phyloP scores from a whole-genome alignment of 306 rosid species.

The Prunus dulcis region DNA sequence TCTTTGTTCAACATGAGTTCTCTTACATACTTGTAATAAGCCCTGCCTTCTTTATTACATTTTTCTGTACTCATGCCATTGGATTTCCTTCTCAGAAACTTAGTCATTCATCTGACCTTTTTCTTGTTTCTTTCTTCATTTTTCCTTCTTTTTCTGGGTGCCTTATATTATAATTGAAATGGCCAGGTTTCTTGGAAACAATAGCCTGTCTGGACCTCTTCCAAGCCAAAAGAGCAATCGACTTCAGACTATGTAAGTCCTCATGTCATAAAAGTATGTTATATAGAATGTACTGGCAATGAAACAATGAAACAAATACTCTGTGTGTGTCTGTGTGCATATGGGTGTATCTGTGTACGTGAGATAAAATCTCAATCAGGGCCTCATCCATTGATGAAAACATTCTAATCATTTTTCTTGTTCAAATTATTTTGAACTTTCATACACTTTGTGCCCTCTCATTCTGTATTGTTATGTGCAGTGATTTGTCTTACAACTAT shows the following conservation, averaged over 20 bases:
- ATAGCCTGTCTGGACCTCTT: slow-evolving; percentile 28
- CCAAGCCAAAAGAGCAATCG: slow-evolving; percentile 9
- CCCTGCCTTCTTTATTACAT: neutral
- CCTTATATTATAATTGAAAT: neutral
- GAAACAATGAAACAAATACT: neutral
- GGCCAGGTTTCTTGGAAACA: slow-evolving; percentile 38
- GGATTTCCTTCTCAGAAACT: neutral
- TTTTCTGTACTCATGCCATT: neutral
- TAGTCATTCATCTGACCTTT: neutral
- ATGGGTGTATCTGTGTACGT: neutral
- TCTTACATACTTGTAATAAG: slow-evolving; percentile 18
- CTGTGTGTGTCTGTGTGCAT: neutral
- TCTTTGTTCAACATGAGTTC: slow-evolving; percentile 16
- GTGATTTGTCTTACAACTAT: slow-evolving; percentile 31
- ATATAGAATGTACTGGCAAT: neutral
- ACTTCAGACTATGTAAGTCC: slow-evolving; percentile 25
- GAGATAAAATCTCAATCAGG: neutral
- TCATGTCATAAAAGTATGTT: neutral
- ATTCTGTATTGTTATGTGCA: neutral
- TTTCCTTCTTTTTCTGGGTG: neutral
- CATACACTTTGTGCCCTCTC: neutral
- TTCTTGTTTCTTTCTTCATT: neutral
- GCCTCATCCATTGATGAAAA: no score
- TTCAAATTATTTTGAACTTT: neutral
- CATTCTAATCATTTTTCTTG: neutral